These are phyloP conservation scores for Echinochloa phyllopogon DNA, from an alignment of 176 grass and related monocot genomes.

Conservation along the genomic window DNA sequence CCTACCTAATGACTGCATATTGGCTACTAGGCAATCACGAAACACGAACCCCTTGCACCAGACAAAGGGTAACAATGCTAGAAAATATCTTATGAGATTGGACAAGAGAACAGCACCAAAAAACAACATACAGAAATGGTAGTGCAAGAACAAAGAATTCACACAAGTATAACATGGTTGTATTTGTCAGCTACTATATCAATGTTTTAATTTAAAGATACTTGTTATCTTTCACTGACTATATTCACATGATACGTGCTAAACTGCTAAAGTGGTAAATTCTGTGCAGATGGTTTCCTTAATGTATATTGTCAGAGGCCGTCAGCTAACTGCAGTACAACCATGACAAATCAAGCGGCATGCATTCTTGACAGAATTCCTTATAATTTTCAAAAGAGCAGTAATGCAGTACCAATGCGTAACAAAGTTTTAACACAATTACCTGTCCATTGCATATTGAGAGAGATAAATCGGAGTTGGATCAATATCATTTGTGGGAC, in stretches of 20 bases:
- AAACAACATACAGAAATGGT: not conserved
- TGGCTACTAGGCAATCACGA: not conserved
- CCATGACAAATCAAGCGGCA: not conserved
- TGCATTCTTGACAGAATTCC: not conserved
- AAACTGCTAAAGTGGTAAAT: not conserved
- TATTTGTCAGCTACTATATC: not conserved
- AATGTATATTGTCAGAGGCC: constrained; percentile 5
- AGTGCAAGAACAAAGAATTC: constrained; percentile 12
- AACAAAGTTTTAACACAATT: constrained; percentile 32
- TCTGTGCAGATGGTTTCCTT: not conserved
- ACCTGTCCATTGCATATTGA: constrained; percentile 92
- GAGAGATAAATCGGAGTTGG: constrained; percentile 92
- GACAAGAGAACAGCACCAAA: not conserved
- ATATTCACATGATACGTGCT: not conserved
- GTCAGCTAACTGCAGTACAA: not conserved
- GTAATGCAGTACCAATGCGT: not conserved
- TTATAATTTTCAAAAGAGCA: not conserved
- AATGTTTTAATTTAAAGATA: not conserved
- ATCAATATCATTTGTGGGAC: constrained; percentile 82
- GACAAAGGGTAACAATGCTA: constrained; percentile 6
- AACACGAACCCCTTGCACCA: not conserved
- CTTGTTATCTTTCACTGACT: not conserved
- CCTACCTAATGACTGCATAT: not conserved
- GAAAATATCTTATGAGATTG: not conserved
- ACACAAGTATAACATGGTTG: not conserved